Base-by-base conservation (phyloP, 2,329 filamentous ascomycete species). In the Fusarium sulawesiense region DNA sequence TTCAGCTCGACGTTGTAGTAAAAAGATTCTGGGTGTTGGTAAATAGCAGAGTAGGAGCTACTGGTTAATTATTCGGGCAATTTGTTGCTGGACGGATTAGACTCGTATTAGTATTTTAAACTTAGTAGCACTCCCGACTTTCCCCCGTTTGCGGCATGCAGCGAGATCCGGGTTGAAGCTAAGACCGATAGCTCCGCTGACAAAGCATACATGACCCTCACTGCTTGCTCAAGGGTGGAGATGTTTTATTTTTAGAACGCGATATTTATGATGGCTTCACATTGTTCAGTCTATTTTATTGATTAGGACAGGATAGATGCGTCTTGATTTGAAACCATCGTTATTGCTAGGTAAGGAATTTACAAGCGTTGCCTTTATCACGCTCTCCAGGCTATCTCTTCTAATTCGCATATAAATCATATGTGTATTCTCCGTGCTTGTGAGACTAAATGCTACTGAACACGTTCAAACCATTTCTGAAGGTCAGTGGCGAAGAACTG, bases 401-500 rank as follows among this genome's bases (percentile, higher is more conserved):
- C 34, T 37, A 10, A 37, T n/a, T 37, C 6, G 0, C 18, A 37
- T 4, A n/a, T 37, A 4, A n/a, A 7, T 2, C 18, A n/a, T 7
- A n/a, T n/a, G 18, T 18, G 7, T 4, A 45, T 25, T 7, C 18
- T 7, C 5, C 10, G 7, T 45, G 42, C 23, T 45, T 37, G 6
- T 37, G 18, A 37, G 10, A n/a, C 23, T 5, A 9, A 29, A 4
- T 45, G 25, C 59, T 45, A 61, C 0, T 60, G 56, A 14, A 32
- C 23, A 13, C 29, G 59, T 4, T 61, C 60, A 10, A 64, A 64
- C 60, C 60, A 64, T 13, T 37, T 30, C 34, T 64, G 60, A 0
- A 44, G 55, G 20, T 62, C 60, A 3, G 42, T 64, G 0, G 58
- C 37, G 13, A 64, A 62, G 10, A 64, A 64, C 29, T 62, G 60